Base-by-base conservation (phyloP, 2,329 filamentous ascomycete genomes). In the Xenoacremonium recifei region DNA sequence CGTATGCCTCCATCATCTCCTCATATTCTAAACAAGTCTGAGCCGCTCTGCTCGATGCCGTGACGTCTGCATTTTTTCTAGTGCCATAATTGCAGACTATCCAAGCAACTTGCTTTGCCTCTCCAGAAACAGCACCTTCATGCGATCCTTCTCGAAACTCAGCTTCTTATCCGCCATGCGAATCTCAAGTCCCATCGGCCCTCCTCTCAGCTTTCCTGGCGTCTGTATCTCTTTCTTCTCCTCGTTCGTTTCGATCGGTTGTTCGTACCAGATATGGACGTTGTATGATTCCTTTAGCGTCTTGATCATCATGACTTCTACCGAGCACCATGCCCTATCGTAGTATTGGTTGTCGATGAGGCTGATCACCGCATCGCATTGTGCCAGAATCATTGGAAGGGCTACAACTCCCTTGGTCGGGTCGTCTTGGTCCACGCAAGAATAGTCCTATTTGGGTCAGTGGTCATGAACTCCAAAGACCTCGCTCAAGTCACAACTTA, bases 311-410 rank as follows among this genome's bases (percentile, higher is more conserved):
- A 62, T 46, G 2, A 57, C 59, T 42, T 70, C 66, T 5, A 66
- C 58, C 2, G 52, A 59, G 48, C 67, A 69, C 67, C 67, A 69
- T 2, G 65, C 64, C 1, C 67, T 57, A 6, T 50, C 45, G 46
- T 64, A 62, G 47, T 68, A 69, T 2, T 39, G 17, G 4, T 62
- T 53, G 31, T 67, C 63, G 3, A 60, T 47, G 21, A 71, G 55
- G 34, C 67, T 69, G 48, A 70, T 65, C 35, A 69, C 52, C 4
- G 60, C 65, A 45, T 70, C 50, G 52, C 68, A 69, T 41, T 69
- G 64, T 2, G 62, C 51, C n/a, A 69, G 47, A 33, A 63, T 58
- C 45, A 70, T 53, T 10, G 64, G 66, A 11, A 70, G 54, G 0
- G 65, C 58, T 2, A 50, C 42, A 5, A 68, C 60, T 5, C 68